Base-by-base conservation (phyloP, 2,329 filamentous ascomycete species). In the Amesomyces nigricolor region DNA sequence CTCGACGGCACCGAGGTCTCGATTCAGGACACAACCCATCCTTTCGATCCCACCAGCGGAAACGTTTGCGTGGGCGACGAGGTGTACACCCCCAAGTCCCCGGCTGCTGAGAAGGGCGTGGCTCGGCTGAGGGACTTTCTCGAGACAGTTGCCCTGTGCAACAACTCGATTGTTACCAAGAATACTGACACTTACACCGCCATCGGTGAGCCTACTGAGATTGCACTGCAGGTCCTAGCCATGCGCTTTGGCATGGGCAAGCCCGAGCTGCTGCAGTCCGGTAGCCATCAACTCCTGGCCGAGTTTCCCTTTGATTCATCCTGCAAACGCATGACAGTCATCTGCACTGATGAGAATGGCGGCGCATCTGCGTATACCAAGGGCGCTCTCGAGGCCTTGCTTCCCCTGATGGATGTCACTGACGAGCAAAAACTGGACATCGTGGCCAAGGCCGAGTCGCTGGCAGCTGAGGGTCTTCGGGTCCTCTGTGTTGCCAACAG, bases 261-360 rank as follows among this genome's bases (percentile, higher is more conserved):
- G 65, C 65, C 70, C 1, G 67, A 71, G 3, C 61, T 76, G 17
- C 56, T 73, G 9, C 63, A 67, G 22, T 66, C 68, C 19, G 69
- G 70, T n/a, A 63, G 67, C 22, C 75, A 77, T 54, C 68, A 29
- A 6, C 71, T 85, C 44, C 63, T 87, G 9, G 78, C 81, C 1
- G 87, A 89, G 63, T 85, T 85, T 52, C 85, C 86, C 2, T 89
- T 89, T 64, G 86, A 89, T 66, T 88, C 85, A 0, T 81, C 81
- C 38, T 80, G 86, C 69, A 89, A 89, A 72, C 79, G 85, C 56
- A 89, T 89, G 86, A 86, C 83, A 38, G 85, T 89, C 47, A 78
- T 88, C 29, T 88, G 86, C 70, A 64, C 66, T 9, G 61, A 66
- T 43, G 68, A 68, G 7, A 68, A 63, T 43, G 70, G 71, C 22